Base-by-base conservation (phyloP, 257 asterid species). In the Coffea eugenioides region DNA sequence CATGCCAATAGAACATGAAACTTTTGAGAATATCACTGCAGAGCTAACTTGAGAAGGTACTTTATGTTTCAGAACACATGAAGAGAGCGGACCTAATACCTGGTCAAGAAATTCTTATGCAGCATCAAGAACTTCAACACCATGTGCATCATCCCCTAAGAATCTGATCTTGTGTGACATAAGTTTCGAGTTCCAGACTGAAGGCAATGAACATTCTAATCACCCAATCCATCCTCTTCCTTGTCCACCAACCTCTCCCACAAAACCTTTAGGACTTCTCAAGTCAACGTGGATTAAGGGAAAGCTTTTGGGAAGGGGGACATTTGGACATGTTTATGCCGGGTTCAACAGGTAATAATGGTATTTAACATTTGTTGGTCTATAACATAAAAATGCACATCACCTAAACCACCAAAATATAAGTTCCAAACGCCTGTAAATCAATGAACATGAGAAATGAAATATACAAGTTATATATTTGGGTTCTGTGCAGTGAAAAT, bases 261-360 rank as follows among this genome's bases (percentile, higher is more conserved):
- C 62, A 27, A 74, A 48, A 31, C 52, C 69, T 59, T 15, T 59
- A 36, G 67, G 69, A 70, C 81, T 14, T 65, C 56, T 66, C 20
- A 66, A 54, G 9, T 39, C 79, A 41, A 77, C 48, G 51, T 92
- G 94, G 94, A 91, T 89, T 83, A 90, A 92, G 79, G 97, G 94
- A 54, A 88, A 88, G 36, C 76, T 89, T 71, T 89, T 90, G 82
- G 95, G 93, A 51, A 85, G 88, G 80, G 97, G 94, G 83, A 88
- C 91, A 48, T 91, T 88, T 86, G 96, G 97, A 8, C 90, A 85
- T 64, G 94, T 92, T 61, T 92, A 90, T 81, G 88, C 88, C 80
- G 94, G 93, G 73, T 91, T 92, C 79, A 84, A 87, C 80, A 86
- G 91, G 97, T 92, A 34, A 23, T 20, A 67, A 48, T 34, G 36